phyloP scores from a whole-genome alignment of 2,329 filamentous ascomycete genomes.

The Nigrospora oryzae region DNA sequence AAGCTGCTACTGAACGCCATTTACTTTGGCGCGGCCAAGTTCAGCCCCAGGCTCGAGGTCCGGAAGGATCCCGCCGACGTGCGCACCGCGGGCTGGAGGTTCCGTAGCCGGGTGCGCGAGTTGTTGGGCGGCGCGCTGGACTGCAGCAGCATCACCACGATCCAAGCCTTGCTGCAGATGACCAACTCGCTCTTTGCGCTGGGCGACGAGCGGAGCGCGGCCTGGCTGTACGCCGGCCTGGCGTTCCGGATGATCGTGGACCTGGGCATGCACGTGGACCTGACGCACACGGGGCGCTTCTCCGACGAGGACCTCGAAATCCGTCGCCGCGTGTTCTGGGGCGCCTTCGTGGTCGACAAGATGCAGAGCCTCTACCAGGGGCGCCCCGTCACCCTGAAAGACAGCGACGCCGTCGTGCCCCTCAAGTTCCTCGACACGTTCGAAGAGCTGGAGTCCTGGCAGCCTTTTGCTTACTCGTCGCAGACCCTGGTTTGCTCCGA shows the following conservation, averaged over 20 bases:
- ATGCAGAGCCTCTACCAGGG: conserved; percentile 47
- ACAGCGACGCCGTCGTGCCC: conserved; percentile 35
- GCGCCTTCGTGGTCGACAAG: conserved; percentile 38
- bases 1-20: conserved; percentile 48
- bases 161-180: conserved; percentile 44
- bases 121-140: conserved; percentile 37
- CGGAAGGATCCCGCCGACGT: conserved; percentile 34
- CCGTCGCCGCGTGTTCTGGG: conserved; percentile 35
- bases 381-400: conserved; percentile 36
- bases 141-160: conserved; percentile 41
- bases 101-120: conserved; percentile 33
- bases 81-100: conserved; percentile 38
- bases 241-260: conserved; percentile 49
- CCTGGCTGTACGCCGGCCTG: conserved; percentile 50
- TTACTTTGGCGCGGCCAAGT: conserved; percentile 23
- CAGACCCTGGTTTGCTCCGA: conserved; percentile 18
- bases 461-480: conserved; percentile 30
- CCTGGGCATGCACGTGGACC: conserved; percentile 38
- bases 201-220: conserved; percentile 39
- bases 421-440: conserved; percentile 38
- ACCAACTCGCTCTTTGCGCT: conserved; percentile 39
- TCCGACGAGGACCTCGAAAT: conserved; percentile 37
- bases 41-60: conserved; percentile 12
- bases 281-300: conserved; percentile 17
- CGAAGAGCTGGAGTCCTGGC: conserved; percentile 44